These are phyloP conservation scores for Ganoderma lingzhi DNA, from an alignment of 1,284 basidiomycete species.

Conservation along the genomic window DNA sequence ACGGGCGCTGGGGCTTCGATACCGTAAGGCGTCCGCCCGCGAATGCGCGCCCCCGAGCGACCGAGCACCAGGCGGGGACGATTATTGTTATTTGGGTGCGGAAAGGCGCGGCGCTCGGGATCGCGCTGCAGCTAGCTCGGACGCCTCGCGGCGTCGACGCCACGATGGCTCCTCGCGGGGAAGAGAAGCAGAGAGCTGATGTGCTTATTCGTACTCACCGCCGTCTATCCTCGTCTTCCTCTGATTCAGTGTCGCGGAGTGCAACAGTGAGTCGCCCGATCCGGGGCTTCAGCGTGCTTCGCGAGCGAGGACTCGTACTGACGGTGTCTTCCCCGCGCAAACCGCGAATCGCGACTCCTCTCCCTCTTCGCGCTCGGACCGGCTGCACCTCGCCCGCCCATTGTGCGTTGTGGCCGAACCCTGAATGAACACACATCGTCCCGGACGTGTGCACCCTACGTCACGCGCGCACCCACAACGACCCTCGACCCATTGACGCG, in stretches of 20 bases:
- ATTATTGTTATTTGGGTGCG: not conserved
- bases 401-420: not conserved
- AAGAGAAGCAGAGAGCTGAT: not conserved
- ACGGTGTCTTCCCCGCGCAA: slow-evolving; percentile 2
- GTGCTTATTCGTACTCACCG: not conserved
- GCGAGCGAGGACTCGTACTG: slow-evolving; percentile 15
- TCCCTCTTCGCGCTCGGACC: not conserved
- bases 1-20: not conserved
- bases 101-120: not conserved
- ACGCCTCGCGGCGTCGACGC: not conserved
- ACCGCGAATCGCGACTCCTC: not conserved
- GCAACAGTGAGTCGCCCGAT: slow-evolving; percentile 61
- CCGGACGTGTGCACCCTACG: not conserved
- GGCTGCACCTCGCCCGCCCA: not conserved
- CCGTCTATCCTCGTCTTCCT: not conserved
- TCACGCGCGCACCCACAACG: slow-evolving; percentile 3
- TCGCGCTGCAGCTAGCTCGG: not conserved
- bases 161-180: not conserved
- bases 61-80: not conserved
- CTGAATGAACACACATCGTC: not conserved
- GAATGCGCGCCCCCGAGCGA: slow-evolving; percentile 1
- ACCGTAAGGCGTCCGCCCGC: slow-evolving; percentile 2
- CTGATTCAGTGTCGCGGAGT: slow-evolving; percentile 54
- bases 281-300: slow-evolving; percentile 6
- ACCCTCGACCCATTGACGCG: not conserved